These are phyloP conservation scores for Schizosaccharomyces japonicus DNA, from an alignment of 805 yeast species.

Conservation along the genomic window DNA sequence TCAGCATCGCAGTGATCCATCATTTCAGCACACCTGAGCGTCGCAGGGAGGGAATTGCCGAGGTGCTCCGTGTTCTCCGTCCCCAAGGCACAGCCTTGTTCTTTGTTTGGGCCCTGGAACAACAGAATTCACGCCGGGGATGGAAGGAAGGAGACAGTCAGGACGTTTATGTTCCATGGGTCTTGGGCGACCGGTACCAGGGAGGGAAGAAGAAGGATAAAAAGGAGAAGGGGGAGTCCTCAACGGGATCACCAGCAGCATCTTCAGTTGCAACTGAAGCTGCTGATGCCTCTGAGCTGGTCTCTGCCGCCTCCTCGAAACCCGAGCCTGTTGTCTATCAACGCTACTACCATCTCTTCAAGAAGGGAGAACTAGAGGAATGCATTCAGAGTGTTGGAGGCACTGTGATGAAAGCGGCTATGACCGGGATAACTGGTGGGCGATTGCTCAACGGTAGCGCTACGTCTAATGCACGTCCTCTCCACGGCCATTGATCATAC, in stretches of 20 bases:
- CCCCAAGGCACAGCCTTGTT: constrained; percentile 47
- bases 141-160: constrained; percentile 79
- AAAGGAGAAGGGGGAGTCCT: not conserved
- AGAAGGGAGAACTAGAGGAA: constrained; percentile 54
- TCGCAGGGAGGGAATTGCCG: constrained; percentile 48
- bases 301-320: too few relatives aligned
- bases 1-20: constrained; percentile 85
- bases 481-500: too few relatives aligned
- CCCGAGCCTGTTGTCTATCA: constrained; percentile 28
- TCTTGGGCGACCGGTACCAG: constrained; percentile 28
- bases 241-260: not conserved
- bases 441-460: constrained; percentile 16
- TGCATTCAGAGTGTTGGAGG: constrained; percentile 58
- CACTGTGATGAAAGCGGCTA: constrained; percentile 46
- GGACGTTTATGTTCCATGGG: constrained; percentile 94
- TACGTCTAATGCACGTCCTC: too few relatives aligned
- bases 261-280: too few relatives aligned
- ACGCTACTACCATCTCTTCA: constrained; percentile 73
- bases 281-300: too few relatives aligned
- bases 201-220: constrained; percentile 11
- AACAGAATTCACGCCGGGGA: constrained; percentile 66
- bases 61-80: constrained; percentile 36
- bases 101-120: constrained; percentile 95
- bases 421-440: constrained; percentile 92
- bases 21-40: constrained; percentile 75